Percentiles rank a stretch among this genome's conserved stretches.
phyloP scores from a whole-genome alignment of 2,329 filamentous ascomycete genomes.

The Diaporthe eres region DNA sequence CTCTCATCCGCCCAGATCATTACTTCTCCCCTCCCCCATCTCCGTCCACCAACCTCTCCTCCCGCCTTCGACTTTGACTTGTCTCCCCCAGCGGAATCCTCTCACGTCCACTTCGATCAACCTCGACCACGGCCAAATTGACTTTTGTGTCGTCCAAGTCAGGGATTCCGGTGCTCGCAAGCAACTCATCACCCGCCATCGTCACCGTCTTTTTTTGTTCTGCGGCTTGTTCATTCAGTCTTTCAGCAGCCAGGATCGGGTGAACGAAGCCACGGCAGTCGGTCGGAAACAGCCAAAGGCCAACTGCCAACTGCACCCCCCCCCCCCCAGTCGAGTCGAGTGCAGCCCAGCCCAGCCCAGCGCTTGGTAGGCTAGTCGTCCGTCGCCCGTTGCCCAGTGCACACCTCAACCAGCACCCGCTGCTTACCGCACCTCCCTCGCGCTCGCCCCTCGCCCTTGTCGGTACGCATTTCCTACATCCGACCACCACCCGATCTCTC shows the following conservation, averaged over 20 bases:
- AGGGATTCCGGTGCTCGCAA: constrained; percentile 48
- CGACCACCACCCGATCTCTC: neutral
- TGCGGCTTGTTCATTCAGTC: constrained; percentile 1
- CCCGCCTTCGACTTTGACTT: constrained; percentile 35
- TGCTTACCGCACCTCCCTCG: constrained; percentile 16
- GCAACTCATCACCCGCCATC: constrained; percentile 5
- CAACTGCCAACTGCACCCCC: constrained; percentile 4
- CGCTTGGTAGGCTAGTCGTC: constrained; percentile 7
- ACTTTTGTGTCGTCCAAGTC: constrained; percentile 55
- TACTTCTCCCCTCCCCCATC: constrained; percentile 32
- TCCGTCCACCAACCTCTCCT: constrained; percentile 19
- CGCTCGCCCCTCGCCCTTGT: constrained; percentile 21
- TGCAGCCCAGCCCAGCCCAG: constrained; percentile 6
- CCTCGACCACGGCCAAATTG: constrained; percentile 54
- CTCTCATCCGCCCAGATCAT: constrained; percentile 33
- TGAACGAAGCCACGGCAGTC: constrained; percentile 18
- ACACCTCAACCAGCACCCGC: constrained; percentile 12
- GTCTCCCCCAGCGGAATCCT: constrained; percentile 40
- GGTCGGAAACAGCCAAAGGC: constrained; percentile 25
- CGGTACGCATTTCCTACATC: constrained; percentile 3
- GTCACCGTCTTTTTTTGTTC: constrained; percentile 42
- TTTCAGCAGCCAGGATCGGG: constrained; percentile 19
- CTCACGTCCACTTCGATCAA: constrained; percentile 30
- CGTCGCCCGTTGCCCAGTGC: constrained; percentile 12
- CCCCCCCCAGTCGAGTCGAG: constrained; percentile 6